Base-by-base conservation (phyloP, 345 rosid genomes). In the Citrus sp. region DNA sequence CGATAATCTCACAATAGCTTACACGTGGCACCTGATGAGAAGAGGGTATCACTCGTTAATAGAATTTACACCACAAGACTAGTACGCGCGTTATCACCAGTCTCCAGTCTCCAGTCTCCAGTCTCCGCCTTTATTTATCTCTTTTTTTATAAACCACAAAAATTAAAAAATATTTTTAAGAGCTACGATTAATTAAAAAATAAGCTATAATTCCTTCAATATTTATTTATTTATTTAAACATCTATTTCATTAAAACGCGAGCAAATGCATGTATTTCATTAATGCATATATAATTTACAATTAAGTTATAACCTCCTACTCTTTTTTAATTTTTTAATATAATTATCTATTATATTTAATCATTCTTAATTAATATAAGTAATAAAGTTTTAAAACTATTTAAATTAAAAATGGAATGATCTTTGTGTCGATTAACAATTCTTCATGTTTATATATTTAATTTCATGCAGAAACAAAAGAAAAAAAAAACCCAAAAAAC, bases 11-110 rank as follows among this genome's bases (percentile, higher is more conserved):
- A 18, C 24, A 46, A 24, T 35, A 2, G 35, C n/a, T 34, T 49
- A 22, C 79, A 80, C 86, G 81, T 77, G 83, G 81, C 86, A 4
- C n/a, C 9, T 19, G 14, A 18, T 19, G 56, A 49, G 38, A 21
- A 35, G 35, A 34, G 46, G 13, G 74, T 37, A 6, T 28, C 14
- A 2, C 5, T 49, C 19, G 4, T 3, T 3, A 67, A 67, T 24
- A 6, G 49, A 74, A 74, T 62, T 9, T 19, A 6, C 72, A 68
- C 82, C 82, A 74, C 82, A 80, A 42, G n/a, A 9, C 49, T 27
- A 42, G 16, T 14, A 2, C 22, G 1, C 1, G n/a, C 51, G 30
- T 38, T 67, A 74, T 73, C 82, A 67, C 4, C 24, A 1, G 16
- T 5, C 61, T 7, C 51, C 51, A 13, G 1, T 42, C 10, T 18